Percentiles rank a stretch among this genome's conserved stretches.
phyloP scores from a whole-genome alignment of 805 yeast genomes.

The Yarrowia phangngaensis region DNA sequence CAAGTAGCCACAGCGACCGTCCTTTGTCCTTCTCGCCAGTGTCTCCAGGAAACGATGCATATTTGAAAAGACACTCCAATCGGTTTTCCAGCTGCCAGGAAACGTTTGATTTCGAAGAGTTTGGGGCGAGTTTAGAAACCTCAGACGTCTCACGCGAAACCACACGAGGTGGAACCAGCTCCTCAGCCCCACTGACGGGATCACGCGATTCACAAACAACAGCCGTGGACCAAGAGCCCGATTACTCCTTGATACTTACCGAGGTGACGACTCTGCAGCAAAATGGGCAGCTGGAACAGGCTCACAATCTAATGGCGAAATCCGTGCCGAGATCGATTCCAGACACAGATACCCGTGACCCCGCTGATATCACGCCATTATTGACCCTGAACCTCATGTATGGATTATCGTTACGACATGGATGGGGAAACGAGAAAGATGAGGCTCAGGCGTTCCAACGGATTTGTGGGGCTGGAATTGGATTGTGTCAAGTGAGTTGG shows the following conservation, averaged over 20 bases:
- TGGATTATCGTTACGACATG: slow-evolving; percentile 12
- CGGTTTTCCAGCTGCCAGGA: slow-evolving; percentile 10
- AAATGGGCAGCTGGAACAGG: slow-evolving; percentile 13
- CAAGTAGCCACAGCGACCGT: too few species aligned
- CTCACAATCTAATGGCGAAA: slow-evolving; percentile 4
- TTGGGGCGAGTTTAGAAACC: slow-evolving; percentile 1
- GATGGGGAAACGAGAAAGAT: slow-evolving; percentile 21
- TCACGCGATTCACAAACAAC: slow-evolving; percentile 11
- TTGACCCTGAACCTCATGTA: slow-evolving; percentile 9
- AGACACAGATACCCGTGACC: slow-evolving; percentile 1
- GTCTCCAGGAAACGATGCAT: slow-evolving; percentile 12
- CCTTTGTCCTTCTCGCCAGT: too few species aligned
- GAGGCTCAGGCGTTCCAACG: neutral
- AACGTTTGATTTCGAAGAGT: slow-evolving; percentile 12
- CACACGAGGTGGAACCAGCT: slow-evolving; percentile 1
- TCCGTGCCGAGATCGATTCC: neutral
- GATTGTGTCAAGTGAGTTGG: neutral
- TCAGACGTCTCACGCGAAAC: slow-evolving; percentile 7
- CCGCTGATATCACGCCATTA: slow-evolving; percentile 1
- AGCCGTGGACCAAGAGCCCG: slow-evolving; percentile 8
- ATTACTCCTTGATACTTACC: slow-evolving; percentile 1
- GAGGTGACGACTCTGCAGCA: slow-evolving; percentile 6
- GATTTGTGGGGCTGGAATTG: slow-evolving; percentile 7
- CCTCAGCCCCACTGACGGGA: neutral
- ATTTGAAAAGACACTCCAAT: slow-evolving; percentile 6